Percentiles rank a stretch among this genome's conserved stretches.
phyloP scores from a whole-genome alignment of 352 stramenopile genomes.

The Blastocystis sp. region DNA sequence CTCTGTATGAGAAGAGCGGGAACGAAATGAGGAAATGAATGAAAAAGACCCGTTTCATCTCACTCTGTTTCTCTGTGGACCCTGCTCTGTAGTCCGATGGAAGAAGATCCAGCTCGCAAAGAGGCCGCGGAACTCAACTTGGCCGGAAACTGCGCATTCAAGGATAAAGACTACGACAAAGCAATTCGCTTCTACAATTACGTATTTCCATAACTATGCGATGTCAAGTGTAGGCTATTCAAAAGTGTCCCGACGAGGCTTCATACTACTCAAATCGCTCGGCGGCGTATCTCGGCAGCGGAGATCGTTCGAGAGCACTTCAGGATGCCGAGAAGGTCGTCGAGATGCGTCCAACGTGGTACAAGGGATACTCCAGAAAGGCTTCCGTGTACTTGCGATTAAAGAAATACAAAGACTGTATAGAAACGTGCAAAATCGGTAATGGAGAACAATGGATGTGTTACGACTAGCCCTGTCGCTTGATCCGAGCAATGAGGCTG shows the following conservation, averaged over 20 bases:
- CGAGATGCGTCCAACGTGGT: conserved; percentile 75
- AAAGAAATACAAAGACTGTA: conserved; percentile 73
- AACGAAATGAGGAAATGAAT: not conserved
- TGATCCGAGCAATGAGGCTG: conserved; percentile 49
- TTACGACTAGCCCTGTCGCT: conserved; percentile 46
- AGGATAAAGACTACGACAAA: conserved; percentile 79
- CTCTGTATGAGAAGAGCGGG: not conserved
- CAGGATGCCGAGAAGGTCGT: conserved; percentile 79
- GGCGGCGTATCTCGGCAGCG: conserved; percentile 44
- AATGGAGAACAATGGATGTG: not conserved
- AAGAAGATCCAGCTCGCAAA: conserved; percentile 77
- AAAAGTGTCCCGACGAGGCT: conserved; percentile 82
- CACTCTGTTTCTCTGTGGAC: not conserved
- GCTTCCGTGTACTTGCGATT: conserved; percentile 62
- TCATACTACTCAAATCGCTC: conserved; percentile 80
- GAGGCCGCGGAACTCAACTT: conserved; percentile 85
- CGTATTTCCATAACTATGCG: conserved; percentile 80
- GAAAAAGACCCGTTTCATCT: not conserved
- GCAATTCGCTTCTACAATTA: conserved; percentile 85
- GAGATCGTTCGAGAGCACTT: conserved; percentile 76
- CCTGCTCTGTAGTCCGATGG: too few species aligned
- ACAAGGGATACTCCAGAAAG: conserved; percentile 63
- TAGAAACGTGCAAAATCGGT: conserved; percentile 73
- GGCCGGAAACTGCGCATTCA: conserved; percentile 82
- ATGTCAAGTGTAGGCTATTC: conserved; percentile 80